Percentiles rank a stretch among this genome's conserved stretches.
These are phyloP conservation scores for Lentinula sp. DNA, from an alignment of 768 basidiomycete species.

Conservation along the genomic window DNA sequence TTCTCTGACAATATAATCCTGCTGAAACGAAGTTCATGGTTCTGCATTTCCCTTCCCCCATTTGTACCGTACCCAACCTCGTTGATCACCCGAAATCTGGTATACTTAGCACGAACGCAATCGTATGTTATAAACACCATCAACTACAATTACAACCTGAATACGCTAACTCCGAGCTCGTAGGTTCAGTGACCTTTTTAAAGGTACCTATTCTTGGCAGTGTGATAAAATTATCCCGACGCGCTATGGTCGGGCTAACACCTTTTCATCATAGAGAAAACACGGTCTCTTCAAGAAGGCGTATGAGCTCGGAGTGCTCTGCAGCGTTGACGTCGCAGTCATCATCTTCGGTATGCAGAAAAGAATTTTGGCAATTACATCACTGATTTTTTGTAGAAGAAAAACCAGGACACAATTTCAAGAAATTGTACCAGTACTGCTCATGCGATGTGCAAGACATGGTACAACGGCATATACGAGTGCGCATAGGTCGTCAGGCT, in stretches of 20 bases:
- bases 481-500: constrained; percentile 1
- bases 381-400: constrained; percentile 59
- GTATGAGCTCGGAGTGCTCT: constrained; percentile 85
- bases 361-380: neutral
- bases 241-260: constrained; percentile 12
- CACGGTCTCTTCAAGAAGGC: constrained; percentile 90
- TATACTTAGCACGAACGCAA: constrained; percentile 83
- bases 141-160: neutral
- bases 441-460: constrained; percentile 65
- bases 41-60: constrained; percentile 11
- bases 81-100: constrained; percentile 21
- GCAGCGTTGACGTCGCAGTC: constrained; percentile 83
- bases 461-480: constrained; percentile 56
- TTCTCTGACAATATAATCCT: constrained; percentile 13
- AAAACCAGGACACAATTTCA: constrained; percentile 71
- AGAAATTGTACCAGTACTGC: constrained; percentile 72
- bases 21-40: neutral
- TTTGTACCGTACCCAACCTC: constrained; percentile 22
- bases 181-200: constrained; percentile 73
- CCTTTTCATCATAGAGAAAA: constrained; percentile 54
- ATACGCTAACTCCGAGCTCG: neutral
- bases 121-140: constrained; percentile 26
- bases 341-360: constrained; percentile 57
- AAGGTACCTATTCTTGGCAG: constrained; percentile 67
- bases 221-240: constrained; percentile 29